Conservation (phyloP, 305 asterid genomes). For the Fraxinus angustifolia region DNA sequence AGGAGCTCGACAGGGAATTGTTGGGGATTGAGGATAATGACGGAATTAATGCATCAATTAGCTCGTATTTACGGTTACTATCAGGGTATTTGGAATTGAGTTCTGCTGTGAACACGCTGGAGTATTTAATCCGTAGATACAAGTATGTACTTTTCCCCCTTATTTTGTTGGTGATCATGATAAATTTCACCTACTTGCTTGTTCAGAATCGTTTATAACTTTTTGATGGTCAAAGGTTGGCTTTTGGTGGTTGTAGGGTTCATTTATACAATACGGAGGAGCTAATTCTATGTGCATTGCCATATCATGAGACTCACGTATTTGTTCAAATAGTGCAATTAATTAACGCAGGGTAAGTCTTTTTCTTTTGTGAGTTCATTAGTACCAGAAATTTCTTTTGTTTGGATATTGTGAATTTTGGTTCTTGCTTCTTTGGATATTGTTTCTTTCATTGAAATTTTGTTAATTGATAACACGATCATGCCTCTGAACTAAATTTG, state of each 20-base stretch:
- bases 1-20: constrained; percentile 78
- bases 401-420: constrained; percentile 5
- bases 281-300: constrained; percentile 77
- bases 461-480: neutral
- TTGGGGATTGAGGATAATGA: constrained; percentile 58
- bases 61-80: constrained; percentile 60
- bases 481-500: constrained; percentile 6
- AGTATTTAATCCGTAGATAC: constrained; percentile 87
- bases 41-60: constrained; percentile 49
- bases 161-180: constrained; percentile 10
- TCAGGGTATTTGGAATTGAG: constrained; percentile 60
- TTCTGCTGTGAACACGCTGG: constrained; percentile 69
- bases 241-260: constrained; percentile 45
- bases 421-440: neutral
- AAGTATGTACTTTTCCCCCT: constrained; percentile 36
- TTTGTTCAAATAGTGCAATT: constrained; percentile 76
- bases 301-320: constrained; percentile 79
- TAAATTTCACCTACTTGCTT: constrained; percentile 9
- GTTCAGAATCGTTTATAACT: constrained; percentile 3
- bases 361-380: neutral
- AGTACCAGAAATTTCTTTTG: neutral
- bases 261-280: constrained; percentile 71
- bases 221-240: neutral
- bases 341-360: constrained; percentile 67
- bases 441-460: neutral